Percentiles rank a stretch among this genome's conserved stretches.
These are phyloP conservation scores for Kurtzmaniella quercitrusa DNA, from an alignment of 1,139 yeast species.

Conservation along the genomic window DNA sequence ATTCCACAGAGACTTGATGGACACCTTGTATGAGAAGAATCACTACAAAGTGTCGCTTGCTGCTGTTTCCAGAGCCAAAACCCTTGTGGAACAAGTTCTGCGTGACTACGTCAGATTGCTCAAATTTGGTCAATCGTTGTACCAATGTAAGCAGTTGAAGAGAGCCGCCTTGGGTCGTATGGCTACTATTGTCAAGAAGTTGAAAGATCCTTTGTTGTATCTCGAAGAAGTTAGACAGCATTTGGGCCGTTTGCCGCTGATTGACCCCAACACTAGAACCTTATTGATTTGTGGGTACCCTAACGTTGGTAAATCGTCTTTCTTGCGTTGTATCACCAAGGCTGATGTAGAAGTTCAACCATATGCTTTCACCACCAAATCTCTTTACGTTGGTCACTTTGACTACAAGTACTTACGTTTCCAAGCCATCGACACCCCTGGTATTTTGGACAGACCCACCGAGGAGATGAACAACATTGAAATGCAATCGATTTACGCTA, in stretches of 20 bases:
- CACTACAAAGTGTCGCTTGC: conserved; percentile 98
- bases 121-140: conserved; percentile 94
- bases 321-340: conserved; percentile 86
- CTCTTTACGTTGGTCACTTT: conserved; percentile 93
- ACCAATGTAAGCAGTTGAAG: conserved; percentile 97
- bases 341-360: conserved; percentile 99
- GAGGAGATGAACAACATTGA: conserved; percentile 99
- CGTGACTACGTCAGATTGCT: conserved; percentile 91
- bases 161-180: conserved; percentile 98
- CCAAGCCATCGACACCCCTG: conserved; percentile 99
- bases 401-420: conserved; percentile 95
- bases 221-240: conserved; percentile 99
- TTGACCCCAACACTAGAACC: conserved; percentile 98
- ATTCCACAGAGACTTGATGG: conserved; percentile 96
- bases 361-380: conserved; percentile 95
- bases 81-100: conserved; percentile 90
- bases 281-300: conserved; percentile 97
- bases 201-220: conserved; percentile 89
- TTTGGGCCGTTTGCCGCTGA: conserved; percentile 95
- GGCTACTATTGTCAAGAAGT: conserved; percentile 95
- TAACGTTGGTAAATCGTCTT: conserved; percentile 97
- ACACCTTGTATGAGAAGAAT: conserved; percentile 93
- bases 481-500: conserved; percentile 98
- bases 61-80: conserved; percentile 88
- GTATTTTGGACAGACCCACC: conserved; percentile 96